These are phyloP conservation scores for Pythium utonaiense DNA, from an alignment of 352 stramenopile genomes.

Conservation along the genomic window DNA sequence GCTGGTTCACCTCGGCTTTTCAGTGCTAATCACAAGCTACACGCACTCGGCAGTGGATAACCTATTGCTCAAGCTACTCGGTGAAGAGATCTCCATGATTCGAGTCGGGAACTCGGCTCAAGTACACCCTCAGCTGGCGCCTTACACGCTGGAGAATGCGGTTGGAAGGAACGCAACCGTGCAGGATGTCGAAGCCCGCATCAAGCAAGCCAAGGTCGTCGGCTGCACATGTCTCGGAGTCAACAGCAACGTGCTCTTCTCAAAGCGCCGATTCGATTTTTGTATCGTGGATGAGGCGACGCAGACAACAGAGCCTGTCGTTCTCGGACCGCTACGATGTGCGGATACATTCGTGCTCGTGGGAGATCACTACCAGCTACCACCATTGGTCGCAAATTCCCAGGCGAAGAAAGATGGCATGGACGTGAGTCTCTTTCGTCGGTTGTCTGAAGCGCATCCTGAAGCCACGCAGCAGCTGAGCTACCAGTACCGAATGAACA, in stretches of 20 bases:
- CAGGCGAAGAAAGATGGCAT: slow-evolving; percentile 85
- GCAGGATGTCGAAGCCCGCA: slow-evolving; percentile 39
- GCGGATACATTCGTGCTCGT: slow-evolving; percentile 96
- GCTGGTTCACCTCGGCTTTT: slow-evolving; percentile 88
- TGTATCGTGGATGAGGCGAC: slow-evolving; percentile 98
- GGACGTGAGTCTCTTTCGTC: slow-evolving; percentile 89
- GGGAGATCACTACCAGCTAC: slow-evolving; percentile 97
- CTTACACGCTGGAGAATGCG: slow-evolving; percentile 47
- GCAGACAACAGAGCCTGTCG: slow-evolving; percentile 96
- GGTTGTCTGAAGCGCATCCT: slow-evolving; percentile 90
- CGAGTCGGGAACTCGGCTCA: slow-evolving; percentile 69
- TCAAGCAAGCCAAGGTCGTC: slow-evolving; percentile 53
- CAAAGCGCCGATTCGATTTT: slow-evolving; percentile 93
- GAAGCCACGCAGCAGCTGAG: slow-evolving; percentile 90
- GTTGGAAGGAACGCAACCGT: slow-evolving; percentile 32
- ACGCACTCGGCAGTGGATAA: slow-evolving; percentile 99
- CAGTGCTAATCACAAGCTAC: slow-evolving; percentile 96
- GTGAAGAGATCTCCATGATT: slow-evolving; percentile 57
- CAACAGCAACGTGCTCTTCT: slow-evolving; percentile 73
- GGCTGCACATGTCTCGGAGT: slow-evolving; percentile 76
- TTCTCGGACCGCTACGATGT: slow-evolving; percentile 90
- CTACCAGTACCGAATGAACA: slow-evolving; percentile 99
- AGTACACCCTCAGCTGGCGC: slow-evolving; percentile 63
- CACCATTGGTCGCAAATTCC: slow-evolving; percentile 91
- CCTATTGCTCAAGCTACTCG: slow-evolving; percentile 92